phyloP scores from a whole-genome alignment of 2,329 filamentous ascomycete genomes.

The Tolypocladium cylindrosporum region DNA sequence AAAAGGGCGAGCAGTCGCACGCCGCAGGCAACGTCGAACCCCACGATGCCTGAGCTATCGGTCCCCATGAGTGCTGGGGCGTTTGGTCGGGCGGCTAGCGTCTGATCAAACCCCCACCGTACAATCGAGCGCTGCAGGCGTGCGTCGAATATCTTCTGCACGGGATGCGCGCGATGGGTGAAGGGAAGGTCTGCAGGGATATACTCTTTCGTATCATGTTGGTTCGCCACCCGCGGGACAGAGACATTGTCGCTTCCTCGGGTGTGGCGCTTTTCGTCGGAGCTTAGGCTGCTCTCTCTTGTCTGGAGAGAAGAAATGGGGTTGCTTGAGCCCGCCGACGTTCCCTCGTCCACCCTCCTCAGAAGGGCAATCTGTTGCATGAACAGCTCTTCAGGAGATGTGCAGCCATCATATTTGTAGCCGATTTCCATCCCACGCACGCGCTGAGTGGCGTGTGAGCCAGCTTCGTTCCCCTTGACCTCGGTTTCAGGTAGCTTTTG shows the following conservation, averaged over 20 bases:
- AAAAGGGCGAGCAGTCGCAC: conserved; percentile 24
- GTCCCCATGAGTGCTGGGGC: conserved; percentile 4
- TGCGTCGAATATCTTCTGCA: conserved; percentile 34
- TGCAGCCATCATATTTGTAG: background rate
- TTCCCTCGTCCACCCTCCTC: background rate
- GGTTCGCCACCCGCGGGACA: background rate
- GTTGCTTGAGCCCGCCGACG: background rate
- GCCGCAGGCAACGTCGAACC: conserved; percentile 24
- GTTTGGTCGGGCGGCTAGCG: conserved; percentile 13
- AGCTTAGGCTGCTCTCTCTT: background rate
- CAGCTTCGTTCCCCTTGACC: background rate
- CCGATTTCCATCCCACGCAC: background rate
- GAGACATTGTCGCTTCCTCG: background rate
- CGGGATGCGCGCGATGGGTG: conserved; percentile 31
- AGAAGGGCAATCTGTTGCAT: background rate
- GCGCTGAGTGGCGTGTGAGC: background rate
- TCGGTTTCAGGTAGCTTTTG: background rate
- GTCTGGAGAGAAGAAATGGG: too few species aligned
- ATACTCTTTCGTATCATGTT: conserved; percentile 6
- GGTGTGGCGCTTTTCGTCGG: background rate
- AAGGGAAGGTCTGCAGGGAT: conserved; percentile 31
- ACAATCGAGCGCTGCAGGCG: conserved; percentile 29
- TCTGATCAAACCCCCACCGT: conserved; percentile 34
- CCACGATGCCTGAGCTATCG: conserved; percentile 7
- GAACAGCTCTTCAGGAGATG: background rate